Evolutionary conservation across 1,284 basidiomycete genomes (phyloP).

Genomic region (Naganishia albida): DNA sequence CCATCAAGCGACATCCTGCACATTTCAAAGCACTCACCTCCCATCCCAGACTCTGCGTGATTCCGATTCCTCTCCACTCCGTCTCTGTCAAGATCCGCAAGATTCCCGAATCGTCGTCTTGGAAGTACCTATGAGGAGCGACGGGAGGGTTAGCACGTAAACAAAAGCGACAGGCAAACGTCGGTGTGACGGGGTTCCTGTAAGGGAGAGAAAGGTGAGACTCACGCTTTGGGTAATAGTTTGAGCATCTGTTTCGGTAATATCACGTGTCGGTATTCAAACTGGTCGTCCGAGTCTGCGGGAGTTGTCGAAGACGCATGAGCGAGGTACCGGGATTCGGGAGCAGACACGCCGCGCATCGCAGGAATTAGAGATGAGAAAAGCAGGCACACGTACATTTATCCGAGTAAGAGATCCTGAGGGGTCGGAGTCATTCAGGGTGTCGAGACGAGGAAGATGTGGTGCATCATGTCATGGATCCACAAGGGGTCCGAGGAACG

Average conservation of each 20-base stretch:
- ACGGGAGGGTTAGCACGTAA: neutral
- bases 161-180: no score
- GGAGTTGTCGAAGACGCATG: slow-evolving; percentile 19
- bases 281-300: slow-evolving; percentile 57
- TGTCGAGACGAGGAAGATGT: neutral
- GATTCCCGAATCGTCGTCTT: slow-evolving; percentile 70
- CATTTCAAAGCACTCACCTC: slow-evolving; percentile 61
- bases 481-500: neutral
- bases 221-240: slow-evolving; percentile 76
- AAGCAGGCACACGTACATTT: slow-evolving; percentile 4
- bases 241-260: slow-evolving; percentile 84
- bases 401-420: slow-evolving; percentile 53
- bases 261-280: slow-evolving; percentile 83
- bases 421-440: neutral
- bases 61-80: slow-evolving; percentile 95
- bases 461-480: no score
- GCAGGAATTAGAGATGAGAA: neutral
- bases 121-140: slow-evolving; percentile 58
- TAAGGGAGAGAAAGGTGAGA: slow-evolving; percentile 42
- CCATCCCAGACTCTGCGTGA: slow-evolving; percentile 94
- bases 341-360: neutral
- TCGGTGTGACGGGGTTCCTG: neutral
- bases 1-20: neutral
- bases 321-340: no score
- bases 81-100: slow-evolving; percentile 78